These are phyloP conservation scores for Selaginella moellendorffii DNA, from an alignment of 75 land plant species.

Conservation along the genomic window DNA sequence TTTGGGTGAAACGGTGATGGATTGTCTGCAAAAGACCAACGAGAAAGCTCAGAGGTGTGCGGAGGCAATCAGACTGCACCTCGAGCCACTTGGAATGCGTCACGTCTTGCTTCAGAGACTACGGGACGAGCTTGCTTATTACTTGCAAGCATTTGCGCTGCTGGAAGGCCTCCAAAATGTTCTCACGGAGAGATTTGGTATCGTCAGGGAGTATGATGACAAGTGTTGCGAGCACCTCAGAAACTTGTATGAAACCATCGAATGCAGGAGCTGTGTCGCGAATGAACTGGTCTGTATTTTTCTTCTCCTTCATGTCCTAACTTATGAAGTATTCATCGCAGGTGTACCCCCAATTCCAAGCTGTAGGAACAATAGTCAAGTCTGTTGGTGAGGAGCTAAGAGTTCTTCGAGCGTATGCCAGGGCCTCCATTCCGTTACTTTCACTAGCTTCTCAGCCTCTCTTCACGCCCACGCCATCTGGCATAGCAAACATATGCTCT, in stretches of 20 bases:
- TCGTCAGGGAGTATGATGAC: neutral
- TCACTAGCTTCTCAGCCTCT: neutral
- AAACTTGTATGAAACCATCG: neutral
- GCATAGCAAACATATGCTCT: neutral
- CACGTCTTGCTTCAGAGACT: neutral
- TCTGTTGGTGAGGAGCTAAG: neutral
- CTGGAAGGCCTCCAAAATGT: neutral
- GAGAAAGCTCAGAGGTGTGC: neutral
- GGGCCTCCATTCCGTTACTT: neutral
- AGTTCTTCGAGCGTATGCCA: neutral
- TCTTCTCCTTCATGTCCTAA: too few species aligned
- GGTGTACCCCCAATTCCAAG: conserved; percentile 6
- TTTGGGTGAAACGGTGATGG: neutral
- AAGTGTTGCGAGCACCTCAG: neutral
- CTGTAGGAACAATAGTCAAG: neutral
- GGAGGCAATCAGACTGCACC: neutral
- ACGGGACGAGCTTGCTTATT: neutral
- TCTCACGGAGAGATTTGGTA: neutral
- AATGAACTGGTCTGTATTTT: neutral
- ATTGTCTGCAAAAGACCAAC: neutral
- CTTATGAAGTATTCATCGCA: too few species aligned
- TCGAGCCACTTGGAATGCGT: neutral
- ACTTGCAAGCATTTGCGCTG: neutral
- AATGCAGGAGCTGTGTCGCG: neutral
- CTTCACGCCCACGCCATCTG: neutral